A percentile compares a stretch with the other conserved stretches of the same genome.
Conservation (phyloP, 2,329 filamentous ascomycete species). For the Xylariaceae sp. region DNA sequence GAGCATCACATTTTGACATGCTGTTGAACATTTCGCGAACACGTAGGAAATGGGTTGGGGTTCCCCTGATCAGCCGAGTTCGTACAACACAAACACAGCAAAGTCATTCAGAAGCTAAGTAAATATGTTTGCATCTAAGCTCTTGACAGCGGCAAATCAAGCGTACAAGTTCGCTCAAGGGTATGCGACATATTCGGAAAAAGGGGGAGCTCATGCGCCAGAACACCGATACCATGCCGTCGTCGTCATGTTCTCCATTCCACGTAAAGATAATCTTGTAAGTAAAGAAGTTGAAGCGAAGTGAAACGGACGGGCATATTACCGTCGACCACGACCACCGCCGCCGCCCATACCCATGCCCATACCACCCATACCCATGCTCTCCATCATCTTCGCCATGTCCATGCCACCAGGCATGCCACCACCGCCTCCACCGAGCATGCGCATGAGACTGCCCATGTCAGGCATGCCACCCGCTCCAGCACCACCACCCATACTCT, state of each 20-base stretch:
- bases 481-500: slow-evolving; percentile 67
- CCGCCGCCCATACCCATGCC: not conserved
- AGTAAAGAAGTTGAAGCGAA: too few relatives aligned
- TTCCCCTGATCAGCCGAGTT: too few relatives aligned
- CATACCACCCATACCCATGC: slow-evolving; percentile 45
- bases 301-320: not conserved
- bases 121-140: not conserved
- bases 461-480: slow-evolving; percentile 68
- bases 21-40: too few relatives aligned
- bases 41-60: too few relatives aligned
- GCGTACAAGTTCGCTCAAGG: not conserved
- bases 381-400: slow-evolving; percentile 74
- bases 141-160: not conserved
- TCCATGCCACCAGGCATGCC: slow-evolving; percentile 37
- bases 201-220: not conserved
- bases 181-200: not conserved
- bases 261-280: too few relatives aligned
- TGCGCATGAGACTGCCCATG: slow-evolving; percentile 84
- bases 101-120: not conserved
- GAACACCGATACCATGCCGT: not conserved
- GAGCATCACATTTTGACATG: too few relatives aligned
- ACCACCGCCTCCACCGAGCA: slow-evolving; percentile 65
- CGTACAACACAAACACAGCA: not conserved
- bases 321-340: not conserved
- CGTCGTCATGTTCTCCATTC: not conserved